Evolutionary conservation across 1,139 yeast genomes (phyloP).

Genomic region (Magnusiomyces magnusii): DNA sequence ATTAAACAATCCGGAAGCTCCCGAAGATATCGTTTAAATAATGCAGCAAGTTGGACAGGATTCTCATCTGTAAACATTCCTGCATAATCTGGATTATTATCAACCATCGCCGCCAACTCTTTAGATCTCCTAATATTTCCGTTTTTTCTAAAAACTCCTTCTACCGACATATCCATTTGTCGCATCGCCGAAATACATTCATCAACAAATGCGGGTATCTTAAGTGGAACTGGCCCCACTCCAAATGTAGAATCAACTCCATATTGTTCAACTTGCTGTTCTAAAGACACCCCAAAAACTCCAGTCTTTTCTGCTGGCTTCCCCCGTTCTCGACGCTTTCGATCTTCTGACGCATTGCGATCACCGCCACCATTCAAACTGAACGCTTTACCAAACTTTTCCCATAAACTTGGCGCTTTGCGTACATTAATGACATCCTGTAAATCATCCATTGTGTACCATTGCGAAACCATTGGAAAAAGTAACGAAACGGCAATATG

Average conservation of each 20-base stretch:
- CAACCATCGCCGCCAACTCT: slow-evolving; percentile 67
- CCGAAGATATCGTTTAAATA: slow-evolving; percentile 83
- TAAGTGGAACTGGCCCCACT: slow-evolving; percentile 68
- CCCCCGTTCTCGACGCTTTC: slow-evolving; percentile 19
- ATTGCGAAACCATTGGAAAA: slow-evolving; percentile 33
- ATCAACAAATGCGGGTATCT: slow-evolving; percentile 81
- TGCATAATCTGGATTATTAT: slow-evolving; percentile 60
- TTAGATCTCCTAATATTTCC: slow-evolving; percentile 85
- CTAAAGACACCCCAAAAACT: slow-evolving; percentile 79
- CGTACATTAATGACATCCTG: slow-evolving; percentile 48
- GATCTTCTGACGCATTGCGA: slow-evolving; percentile 18
- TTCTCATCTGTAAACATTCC: slow-evolving; percentile 72
- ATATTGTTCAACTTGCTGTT: slow-evolving; percentile 58
- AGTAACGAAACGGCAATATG: slow-evolving; percentile 65
- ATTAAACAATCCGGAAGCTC: slow-evolving; percentile 89
- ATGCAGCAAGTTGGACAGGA: slow-evolving; percentile 90
- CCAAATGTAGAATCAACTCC: slow-evolving; percentile 87
- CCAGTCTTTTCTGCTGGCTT: slow-evolving; percentile 31
- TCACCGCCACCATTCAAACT: slow-evolving; percentile 23
- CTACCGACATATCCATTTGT: slow-evolving; percentile 93
- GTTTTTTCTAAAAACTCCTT: slow-evolving; percentile 92
- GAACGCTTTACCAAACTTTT: slow-evolving; percentile 47
- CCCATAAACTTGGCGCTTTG: slow-evolving; percentile 59
- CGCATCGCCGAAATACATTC: slow-evolving; percentile 77
- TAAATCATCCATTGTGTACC: slow-evolving; percentile 46